These are phyloP conservation scores for Nicotiana tabacum DNA, from an alignment of 257 asterid species.

Conservation along the genomic window DNA sequence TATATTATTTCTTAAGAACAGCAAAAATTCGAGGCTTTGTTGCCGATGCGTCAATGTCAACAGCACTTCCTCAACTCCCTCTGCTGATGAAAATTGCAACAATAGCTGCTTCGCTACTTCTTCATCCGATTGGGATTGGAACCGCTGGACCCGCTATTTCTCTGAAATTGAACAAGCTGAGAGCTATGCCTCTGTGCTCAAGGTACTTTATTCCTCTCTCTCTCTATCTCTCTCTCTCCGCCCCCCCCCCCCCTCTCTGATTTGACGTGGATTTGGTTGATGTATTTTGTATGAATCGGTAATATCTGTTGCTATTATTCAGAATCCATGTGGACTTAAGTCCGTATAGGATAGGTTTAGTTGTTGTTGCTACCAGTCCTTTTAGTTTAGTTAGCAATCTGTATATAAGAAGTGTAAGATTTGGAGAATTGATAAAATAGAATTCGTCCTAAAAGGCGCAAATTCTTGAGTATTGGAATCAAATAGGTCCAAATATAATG, in stretches of 20 bases:
- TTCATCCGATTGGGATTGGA: conserved; percentile 82
- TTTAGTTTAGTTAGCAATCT: background rate
- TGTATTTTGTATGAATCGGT: background rate
- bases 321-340: background rate
- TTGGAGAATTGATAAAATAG: background rate
- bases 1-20: conserved; percentile 21
- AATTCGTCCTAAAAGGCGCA: background rate
- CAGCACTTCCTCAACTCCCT: conserved; percentile 12
- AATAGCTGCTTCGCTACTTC: conserved; percentile 28
- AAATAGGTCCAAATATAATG: background rate
- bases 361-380: background rate
- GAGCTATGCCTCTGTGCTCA: conserved; percentile 66
- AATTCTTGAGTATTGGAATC: background rate
- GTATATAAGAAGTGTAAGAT: background rate
- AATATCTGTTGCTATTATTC: background rate
- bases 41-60: conserved; percentile 42
- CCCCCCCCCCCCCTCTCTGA: background rate
- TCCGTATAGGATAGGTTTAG: background rate
- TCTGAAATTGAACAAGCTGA: conserved; percentile 87
- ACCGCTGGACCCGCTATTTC: conserved; percentile 77
- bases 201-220: conserved; percentile 35
- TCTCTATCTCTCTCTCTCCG: background rate
- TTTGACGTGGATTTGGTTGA: background rate
- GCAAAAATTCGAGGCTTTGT: conserved; percentile 32
- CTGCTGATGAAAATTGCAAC: conserved; percentile 18